phyloP scores from a whole-genome alignment of 768 basidiomycete species.

The Hirschioporus abietinus region DNA sequence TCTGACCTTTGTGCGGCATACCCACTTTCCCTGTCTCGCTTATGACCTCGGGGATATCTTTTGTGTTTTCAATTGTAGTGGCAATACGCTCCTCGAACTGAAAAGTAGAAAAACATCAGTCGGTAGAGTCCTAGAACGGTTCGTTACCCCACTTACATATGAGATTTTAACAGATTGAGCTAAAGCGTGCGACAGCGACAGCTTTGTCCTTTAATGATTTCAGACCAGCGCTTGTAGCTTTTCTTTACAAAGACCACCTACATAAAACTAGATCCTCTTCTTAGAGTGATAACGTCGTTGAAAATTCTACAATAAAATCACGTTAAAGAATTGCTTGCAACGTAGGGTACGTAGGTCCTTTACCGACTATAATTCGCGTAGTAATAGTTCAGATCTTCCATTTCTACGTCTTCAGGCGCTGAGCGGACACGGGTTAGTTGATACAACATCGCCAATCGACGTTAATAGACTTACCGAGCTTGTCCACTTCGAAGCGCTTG shows the following conservation, averaged over 20 bases:
- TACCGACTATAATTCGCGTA: conserved; percentile 95
- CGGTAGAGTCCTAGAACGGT: background rate
- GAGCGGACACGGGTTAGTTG: conserved; percentile 9
- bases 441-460: conserved; percentile 3
- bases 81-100: conserved; percentile 92
- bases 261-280: conserved; percentile 96
- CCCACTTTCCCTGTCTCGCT: conserved; percentile 94
- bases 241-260: conserved; percentile 38
- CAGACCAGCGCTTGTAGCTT: background rate
- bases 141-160: conserved; percentile 40
- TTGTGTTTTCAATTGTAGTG: conserved; percentile 91
- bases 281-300: conserved; percentile 94
- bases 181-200: conserved; percentile 90
- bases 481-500: conserved; percentile 92
- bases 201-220: conserved; percentile 69
- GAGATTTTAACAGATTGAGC: conserved; percentile 98
- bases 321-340: conserved; percentile 10
- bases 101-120: background rate
- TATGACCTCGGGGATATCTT: conserved; percentile 90
- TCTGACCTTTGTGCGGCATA: conserved; percentile 71
- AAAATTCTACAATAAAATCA: conserved; percentile 58
- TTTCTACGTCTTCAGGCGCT: conserved; percentile 88
- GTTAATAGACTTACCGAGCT: conserved; percentile 51
- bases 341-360: conserved; percentile 18
- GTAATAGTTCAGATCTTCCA: conserved; percentile 96